Evolutionary conservation across 129 eudicot species (phyloP).

Genomic region (Kitagawia praeruptora): DNA sequence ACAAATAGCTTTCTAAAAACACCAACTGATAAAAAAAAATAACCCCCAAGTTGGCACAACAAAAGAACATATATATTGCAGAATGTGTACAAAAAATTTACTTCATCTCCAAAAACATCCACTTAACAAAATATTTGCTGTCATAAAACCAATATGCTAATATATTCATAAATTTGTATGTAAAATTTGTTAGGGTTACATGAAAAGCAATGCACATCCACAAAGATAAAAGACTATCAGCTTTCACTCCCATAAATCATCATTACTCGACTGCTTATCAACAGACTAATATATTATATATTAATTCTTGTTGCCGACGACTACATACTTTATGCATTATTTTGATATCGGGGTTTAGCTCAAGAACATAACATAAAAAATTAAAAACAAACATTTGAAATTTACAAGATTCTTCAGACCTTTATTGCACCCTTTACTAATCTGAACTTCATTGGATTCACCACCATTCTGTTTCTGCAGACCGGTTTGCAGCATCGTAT

Average conservation of each 20-base stretch:
- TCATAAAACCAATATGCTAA: not conserved
- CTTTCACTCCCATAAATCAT: not conserved
- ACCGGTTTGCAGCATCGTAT: conserved; percentile 8
- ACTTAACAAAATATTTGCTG: not conserved
- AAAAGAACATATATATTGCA: not conserved
- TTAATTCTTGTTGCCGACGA: not conserved
- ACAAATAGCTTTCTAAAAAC: not conserved
- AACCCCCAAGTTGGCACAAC: not conserved
- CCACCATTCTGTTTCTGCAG: conserved; percentile 15
- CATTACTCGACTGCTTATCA: not conserved
- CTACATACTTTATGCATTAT: not conserved
- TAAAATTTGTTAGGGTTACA: not conserved
- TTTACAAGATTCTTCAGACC: not conserved
- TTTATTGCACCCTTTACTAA: not conserved
- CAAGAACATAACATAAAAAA: not conserved
- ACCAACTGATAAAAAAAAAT: not conserved
- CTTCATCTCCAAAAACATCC: not conserved
- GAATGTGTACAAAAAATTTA: not conserved
- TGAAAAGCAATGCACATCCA: not conserved
- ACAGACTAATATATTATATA: not conserved
- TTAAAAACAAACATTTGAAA: not conserved
- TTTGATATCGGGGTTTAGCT: not conserved
- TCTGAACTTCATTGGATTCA: conserved; percentile 7
- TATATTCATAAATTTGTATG: not conserved
- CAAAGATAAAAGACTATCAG: not conserved